Evolutionary conservation across 2,329 filamentous ascomycete species (phyloP).

Genomic region (Rutstroemia sydowiana): DNA sequence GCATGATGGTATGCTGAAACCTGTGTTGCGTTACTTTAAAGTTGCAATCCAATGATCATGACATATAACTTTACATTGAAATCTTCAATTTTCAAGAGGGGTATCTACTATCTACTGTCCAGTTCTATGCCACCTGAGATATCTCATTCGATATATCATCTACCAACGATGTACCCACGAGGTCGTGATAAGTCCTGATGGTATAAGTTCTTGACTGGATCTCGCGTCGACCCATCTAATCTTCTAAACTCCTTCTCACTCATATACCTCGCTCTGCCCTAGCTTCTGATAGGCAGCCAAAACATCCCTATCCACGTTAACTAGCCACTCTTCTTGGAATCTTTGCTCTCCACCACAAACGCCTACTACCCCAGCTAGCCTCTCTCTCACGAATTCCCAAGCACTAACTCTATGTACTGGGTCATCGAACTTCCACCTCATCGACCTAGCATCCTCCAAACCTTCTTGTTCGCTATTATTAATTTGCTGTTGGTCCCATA

Average conservation of each 20-base stretch:
- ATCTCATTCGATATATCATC: background rate
- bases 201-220: too few relatives aligned
- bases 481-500: conserved; percentile 37
- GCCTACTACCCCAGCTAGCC: conserved; percentile 51
- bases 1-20: too few relatives aligned
- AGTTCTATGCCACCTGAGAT: background rate
- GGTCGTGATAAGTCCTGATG: background rate
- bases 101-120: background rate
- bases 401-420: conserved; percentile 60
- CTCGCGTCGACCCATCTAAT: background rate
- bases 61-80: background rate
- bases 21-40: too few relatives aligned
- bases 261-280: background rate
- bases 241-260: background rate
- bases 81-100: background rate
- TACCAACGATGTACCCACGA: background rate
- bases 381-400: conserved; percentile 55
- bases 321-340: conserved; percentile 62
- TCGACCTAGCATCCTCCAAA: conserved; percentile 45
- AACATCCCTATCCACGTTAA: conserved; percentile 18
- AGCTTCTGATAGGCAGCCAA: background rate
- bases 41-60: too few relatives aligned
- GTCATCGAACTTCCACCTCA: conserved; percentile 50
- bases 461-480: conserved; percentile 48
- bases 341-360: conserved; percentile 54